Base-by-base conservation (phyloP, 257 asterid species). In the Solanum virginianum region DNA sequence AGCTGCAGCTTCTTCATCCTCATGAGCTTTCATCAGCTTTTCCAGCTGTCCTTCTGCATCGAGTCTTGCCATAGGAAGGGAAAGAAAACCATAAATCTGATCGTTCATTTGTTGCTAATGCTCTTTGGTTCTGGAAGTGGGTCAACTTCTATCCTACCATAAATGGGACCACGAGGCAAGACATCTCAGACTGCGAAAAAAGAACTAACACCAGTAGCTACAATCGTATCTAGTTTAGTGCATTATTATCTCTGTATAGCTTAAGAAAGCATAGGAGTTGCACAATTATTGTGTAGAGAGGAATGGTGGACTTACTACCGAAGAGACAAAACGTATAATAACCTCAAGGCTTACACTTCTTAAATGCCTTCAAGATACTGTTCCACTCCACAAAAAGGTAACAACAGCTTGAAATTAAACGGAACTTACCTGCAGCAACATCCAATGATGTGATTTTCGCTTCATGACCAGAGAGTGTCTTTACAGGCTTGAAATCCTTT, bases 21-120 rank as follows among this genome's bases (percentile, higher is more conserved):
- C 99, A 12, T 92, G 97, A 71, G 98, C 99, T 89, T 94, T 95
- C 99, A 95, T 94, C 89, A 97, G 89, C 93, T 51, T 93, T 49
- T 94, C 98, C 91, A 97, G 86, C 89, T 97, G 97, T 39, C 98
- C 98, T 84, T 97, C 98, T 20, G 92, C 39, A 86, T 97, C 98
- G 10, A 97, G 97, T 72, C 88, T 92, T 0, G 94, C 97, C 98
- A 96, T 66, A 1, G n/a, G n/a, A 66, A 66, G 47, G 32, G 1
- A 66, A 32, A 32, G 47, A 66, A 0, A 29, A 29, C 32, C 74
- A 66, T 15, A 66, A 66, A 32, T 66, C 47, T 0, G 2, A 66
- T 15, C 4, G 7, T 66, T 66, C 74, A 66, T 66, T 0, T 66
- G 45, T 29, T 15, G 15, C 22, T 20, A 15, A 66, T 66, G 74